Percentiles rank a stretch among this genome's conserved stretches.
Evolutionary conservation across 2,329 filamentous ascomycete species (phyloP).

Genomic region (Ophiostoma ulmi): DNA sequence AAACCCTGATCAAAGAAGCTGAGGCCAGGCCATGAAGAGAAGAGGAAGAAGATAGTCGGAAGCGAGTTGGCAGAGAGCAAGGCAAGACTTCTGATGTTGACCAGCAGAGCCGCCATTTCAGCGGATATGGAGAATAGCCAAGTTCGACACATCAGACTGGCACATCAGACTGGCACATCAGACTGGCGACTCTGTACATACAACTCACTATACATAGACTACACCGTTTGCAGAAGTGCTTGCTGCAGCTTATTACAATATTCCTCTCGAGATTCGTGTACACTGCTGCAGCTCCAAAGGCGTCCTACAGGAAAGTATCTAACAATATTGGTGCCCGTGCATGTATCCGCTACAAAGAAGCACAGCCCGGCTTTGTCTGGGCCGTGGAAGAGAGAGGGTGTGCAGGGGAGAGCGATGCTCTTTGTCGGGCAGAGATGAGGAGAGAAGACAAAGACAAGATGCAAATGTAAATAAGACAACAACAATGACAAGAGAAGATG

Average conservation of each 20-base stretch:
- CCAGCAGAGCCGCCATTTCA: no score
- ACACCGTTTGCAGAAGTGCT: neutral
- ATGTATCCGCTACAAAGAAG: neutral
- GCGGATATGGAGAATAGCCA: no score
- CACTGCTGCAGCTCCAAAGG: neutral
- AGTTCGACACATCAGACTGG: no score
- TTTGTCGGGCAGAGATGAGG: neutral
- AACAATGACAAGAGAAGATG: neutral
- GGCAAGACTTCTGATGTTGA: no score
- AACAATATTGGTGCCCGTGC: neutral
- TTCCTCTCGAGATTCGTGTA: neutral
- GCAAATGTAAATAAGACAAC: neutral
- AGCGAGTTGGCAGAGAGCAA: no score
- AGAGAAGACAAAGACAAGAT: neutral
- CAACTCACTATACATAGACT: neutral
- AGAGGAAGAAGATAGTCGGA: no score
- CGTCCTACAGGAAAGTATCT: neutral
- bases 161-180: no score
- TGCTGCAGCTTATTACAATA: neutral
- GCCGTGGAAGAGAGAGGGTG: no score
- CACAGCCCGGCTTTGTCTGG: neutral
- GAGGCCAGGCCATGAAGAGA: no score
- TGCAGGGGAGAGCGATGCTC: neutral
- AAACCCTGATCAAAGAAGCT: no score
- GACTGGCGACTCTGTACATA: no score